A percentile compares a stretch with the other conserved stretches of the same genome.
phyloP scores from a whole-genome alignment of 2,329 filamentous ascomycete genomes.

The Claviceps monticola region DNA sequence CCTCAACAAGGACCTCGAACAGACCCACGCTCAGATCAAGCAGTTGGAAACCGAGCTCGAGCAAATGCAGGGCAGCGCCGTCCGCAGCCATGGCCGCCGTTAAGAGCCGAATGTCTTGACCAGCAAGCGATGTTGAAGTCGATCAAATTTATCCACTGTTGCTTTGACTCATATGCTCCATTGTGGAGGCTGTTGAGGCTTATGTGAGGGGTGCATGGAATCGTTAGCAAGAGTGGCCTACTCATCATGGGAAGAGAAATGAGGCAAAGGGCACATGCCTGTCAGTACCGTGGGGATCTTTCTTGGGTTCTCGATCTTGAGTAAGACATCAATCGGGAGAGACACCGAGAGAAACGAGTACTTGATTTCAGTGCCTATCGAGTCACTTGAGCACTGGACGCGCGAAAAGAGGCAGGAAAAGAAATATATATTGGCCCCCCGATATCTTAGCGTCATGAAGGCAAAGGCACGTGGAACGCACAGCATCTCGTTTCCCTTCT shows the following conservation, averaged over 20 bases:
- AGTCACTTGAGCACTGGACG: neutral
- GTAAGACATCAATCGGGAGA: neutral
- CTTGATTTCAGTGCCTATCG: neutral
- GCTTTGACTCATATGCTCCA: conserved; percentile 14
- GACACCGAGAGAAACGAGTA: neutral
- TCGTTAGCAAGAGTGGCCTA: conserved; percentile 8
- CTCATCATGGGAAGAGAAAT: conserved; percentile 13
- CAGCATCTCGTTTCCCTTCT: conserved; percentile 5
- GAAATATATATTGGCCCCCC: conserved; percentile 1
- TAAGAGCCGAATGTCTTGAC: conserved; percentile 30
- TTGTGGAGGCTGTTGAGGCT: conserved; percentile 20
- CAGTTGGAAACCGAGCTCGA: conserved; percentile 86
- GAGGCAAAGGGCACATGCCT: conserved; percentile 10
- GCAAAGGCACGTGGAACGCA: conserved; percentile 4
- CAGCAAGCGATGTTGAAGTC: conserved; percentile 14
- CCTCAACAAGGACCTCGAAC: conserved; percentile 98
- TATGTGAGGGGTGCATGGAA: conserved; percentile 13
- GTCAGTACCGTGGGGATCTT: conserved; percentile 5
- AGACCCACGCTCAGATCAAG: conserved; percentile 91
- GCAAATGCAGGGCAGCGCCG: conserved; percentile 76
- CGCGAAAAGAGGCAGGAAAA: neutral
- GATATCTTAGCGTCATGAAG: neutral
- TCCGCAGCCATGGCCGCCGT: conserved; percentile 84
- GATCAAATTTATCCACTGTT: conserved; percentile 15
- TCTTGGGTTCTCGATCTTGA: neutral